Conservation (phyloP, 192 early-diverging fungal genomes). For the Chytriomyces sp. region DNA sequence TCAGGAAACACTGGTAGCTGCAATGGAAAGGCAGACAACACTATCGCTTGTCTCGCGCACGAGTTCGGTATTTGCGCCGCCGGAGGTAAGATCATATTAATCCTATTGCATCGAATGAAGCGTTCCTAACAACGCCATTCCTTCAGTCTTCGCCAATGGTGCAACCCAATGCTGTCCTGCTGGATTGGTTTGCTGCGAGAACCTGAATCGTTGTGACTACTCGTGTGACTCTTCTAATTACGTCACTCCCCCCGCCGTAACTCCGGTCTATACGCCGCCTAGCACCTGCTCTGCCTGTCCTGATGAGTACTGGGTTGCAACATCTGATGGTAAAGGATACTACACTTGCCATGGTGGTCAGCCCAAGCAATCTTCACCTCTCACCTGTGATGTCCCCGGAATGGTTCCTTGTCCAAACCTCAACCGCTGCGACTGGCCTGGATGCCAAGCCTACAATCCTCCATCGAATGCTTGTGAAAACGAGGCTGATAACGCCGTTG, state of each 20-base stretch:
- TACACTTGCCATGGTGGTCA: background rate
- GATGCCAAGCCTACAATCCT: background rate
- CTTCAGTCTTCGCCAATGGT: too few species aligned
- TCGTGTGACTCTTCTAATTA: background rate
- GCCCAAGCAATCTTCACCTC: background rate
- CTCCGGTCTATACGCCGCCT: background rate
- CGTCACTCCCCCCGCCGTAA: background rate
- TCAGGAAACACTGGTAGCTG: background rate
- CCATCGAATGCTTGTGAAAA: background rate
- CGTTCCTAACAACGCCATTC: too few species aligned
- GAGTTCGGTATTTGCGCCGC: background rate
- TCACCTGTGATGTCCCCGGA: too few species aligned
- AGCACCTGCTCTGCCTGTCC: background rate
- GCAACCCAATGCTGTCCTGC: too few species aligned
- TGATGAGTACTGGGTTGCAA: background rate
- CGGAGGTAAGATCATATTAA: background rate
- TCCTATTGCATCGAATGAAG: too few species aligned
- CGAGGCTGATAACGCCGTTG: conserved; percentile 7
- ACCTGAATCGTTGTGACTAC: background rate
- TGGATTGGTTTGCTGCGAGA: conserved; percentile 9
- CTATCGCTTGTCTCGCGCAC: background rate
- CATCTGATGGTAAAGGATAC: background rate
- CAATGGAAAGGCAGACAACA: conserved; percentile 2
- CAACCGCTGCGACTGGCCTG: too few species aligned
- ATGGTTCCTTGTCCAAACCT: conserved; percentile 4